A percentile compares a stretch with the other conserved stretches of the same genome.
Conservation (phyloP, 2,329 filamentous ascomycete genomes). For the Paecilomyces fulvus region DNA sequence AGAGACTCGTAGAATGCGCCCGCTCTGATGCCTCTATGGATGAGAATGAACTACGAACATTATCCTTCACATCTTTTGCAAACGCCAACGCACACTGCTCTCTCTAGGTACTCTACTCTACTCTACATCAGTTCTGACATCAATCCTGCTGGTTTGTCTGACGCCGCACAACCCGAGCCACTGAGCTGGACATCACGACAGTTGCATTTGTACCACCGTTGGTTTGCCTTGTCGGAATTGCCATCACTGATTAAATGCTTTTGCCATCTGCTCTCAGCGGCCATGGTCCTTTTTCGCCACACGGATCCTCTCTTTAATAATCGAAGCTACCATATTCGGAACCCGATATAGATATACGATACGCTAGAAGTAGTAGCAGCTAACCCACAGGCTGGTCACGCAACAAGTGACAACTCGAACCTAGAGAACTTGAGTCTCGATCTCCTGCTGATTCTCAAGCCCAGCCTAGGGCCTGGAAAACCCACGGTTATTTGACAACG, state of each 20-base stretch:
- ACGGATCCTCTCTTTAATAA: neutral
- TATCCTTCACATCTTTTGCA: too few relatives aligned
- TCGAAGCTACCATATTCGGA: neutral
- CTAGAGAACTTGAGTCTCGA: too few relatives aligned
- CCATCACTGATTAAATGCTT: neutral
- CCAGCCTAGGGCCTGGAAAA: neutral
- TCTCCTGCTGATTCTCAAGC: neutral
- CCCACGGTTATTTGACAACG: neutral
- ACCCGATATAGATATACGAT: neutral
- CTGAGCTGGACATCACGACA: neutral
- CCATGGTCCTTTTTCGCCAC: neutral
- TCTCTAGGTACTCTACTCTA: neutral
- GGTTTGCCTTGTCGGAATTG: constrained; percentile 6
- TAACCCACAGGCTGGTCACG: neutral
- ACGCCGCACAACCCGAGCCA: neutral
- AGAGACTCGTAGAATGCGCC: too few relatives aligned
- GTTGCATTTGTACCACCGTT: neutral
- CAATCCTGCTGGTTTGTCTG: neutral
- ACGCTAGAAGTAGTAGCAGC: neutral
- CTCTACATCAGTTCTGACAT: neutral
- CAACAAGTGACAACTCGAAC: neutral
- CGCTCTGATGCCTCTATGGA: neutral
- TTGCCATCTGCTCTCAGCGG: neutral
- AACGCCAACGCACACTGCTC: neutral
- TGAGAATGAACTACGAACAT: too few relatives aligned